Conservation (phyloP, 2,329 filamentous ascomycete species). For the Gliomastix tumulicola region DNA sequence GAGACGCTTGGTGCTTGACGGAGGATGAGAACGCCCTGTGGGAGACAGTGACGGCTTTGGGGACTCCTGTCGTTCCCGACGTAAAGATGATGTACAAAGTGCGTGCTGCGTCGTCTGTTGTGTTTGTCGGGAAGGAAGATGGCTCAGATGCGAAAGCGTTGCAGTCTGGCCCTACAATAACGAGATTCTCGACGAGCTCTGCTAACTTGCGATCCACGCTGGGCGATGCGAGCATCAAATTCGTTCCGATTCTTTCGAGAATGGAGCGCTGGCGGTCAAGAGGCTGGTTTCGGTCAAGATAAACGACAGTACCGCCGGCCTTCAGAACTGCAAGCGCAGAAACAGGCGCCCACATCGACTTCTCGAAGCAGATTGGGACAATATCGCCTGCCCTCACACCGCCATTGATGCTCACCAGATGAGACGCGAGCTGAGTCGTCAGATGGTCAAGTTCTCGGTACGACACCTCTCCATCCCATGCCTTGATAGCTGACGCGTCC, state of each 20-base stretch:
- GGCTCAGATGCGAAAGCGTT: no score
- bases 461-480: constrained; percentile 1
- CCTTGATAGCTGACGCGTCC: constrained; percentile 16
- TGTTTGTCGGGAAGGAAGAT: neutral
- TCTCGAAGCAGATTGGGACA: constrained; percentile 26
- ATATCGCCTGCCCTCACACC: neutral
- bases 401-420: neutral
- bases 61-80: constrained; percentile 17
- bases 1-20: constrained; percentile 2
- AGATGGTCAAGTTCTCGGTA: neutral
- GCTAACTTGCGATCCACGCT: no score
- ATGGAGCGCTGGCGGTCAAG: no score
- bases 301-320: constrained; percentile 19
- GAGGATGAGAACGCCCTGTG: neutral
- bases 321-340: constrained; percentile 23
- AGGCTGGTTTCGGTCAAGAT: no score
- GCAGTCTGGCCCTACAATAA: no score
- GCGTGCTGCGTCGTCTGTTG: neutral
- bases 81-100: constrained; percentile 32
- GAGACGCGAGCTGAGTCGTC: neutral
- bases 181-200: no score
- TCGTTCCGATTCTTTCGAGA: no score
- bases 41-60: constrained; percentile 33
- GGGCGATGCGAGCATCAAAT: no score
- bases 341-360: constrained; percentile 23